Conservation (phyloP, 1,139 yeast species). For the Candida tetrigidarum region DNA sequence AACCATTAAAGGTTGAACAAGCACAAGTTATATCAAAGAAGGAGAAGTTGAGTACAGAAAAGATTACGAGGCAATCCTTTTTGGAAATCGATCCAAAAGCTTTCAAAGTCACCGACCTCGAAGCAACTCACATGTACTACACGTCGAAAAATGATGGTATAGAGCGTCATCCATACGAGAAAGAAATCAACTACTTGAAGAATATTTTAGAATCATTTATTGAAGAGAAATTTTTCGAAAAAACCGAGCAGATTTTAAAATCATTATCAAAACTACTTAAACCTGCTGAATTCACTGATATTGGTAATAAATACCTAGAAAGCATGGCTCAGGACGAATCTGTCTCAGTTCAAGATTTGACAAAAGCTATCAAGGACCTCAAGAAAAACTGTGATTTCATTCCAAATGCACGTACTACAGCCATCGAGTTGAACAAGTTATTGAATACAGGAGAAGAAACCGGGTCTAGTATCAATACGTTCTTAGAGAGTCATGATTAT, state of each 20-base stretch:
- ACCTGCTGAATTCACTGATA: slow-evolving; percentile 32
- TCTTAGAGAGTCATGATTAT: slow-evolving; percentile 8
- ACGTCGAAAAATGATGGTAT: slow-evolving; percentile 15
- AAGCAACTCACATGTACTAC: slow-evolving; percentile 6
- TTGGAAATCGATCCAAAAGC: slow-evolving; percentile 8
- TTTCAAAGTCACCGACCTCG: slow-evolving; percentile 3
- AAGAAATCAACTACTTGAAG: slow-evolving; percentile 15
- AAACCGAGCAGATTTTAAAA: slow-evolving; percentile 72
- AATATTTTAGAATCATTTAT: slow-evolving; percentile 27
- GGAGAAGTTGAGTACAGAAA: too few relatives aligned
- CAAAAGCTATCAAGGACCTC: slow-evolving; percentile 31
- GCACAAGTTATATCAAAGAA: too few relatives aligned
- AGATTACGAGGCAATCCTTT: slow-evolving; percentile 9
- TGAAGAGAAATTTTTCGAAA: slow-evolving; percentile 63
- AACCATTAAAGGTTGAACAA: too few relatives aligned
- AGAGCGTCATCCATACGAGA: slow-evolving; percentile 12
- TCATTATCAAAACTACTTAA: slow-evolving; percentile 51
- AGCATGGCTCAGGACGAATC: slow-evolving; percentile 33
- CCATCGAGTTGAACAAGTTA: slow-evolving; percentile 37
- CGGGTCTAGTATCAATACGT: slow-evolving; percentile 1
- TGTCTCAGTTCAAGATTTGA: slow-evolving; percentile 32
- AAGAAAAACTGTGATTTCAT: slow-evolving; percentile 31
- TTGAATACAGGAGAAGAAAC: slow-evolving; percentile 9
- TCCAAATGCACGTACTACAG: slow-evolving; percentile 51
- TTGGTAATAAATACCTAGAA: slow-evolving; percentile 44